Conservation (phyloP, 352 stramenopile species). For the Pythium vanterpoolii region DNA sequence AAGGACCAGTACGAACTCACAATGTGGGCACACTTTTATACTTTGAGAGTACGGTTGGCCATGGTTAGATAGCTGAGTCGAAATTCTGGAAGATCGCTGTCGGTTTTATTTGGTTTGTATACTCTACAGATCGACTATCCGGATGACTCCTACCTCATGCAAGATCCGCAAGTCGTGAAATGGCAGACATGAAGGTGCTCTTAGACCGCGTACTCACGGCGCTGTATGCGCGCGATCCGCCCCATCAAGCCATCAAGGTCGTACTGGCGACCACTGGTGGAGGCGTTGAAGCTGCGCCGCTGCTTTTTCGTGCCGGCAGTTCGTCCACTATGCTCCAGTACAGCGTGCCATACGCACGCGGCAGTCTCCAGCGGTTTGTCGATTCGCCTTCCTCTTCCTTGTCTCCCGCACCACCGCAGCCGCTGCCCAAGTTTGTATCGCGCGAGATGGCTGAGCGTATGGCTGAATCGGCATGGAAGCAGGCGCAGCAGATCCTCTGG, state of each 20-base stretch:
- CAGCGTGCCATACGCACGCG: constrained; percentile 59
- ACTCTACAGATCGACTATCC: constrained; percentile 7
- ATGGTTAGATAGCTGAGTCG: constrained; percentile 1
- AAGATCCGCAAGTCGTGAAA: no score
- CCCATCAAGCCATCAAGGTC: constrained; percentile 47
- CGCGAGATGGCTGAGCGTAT: constrained; percentile 58
- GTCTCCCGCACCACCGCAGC: not conserved
- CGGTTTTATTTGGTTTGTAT: constrained; percentile 1
- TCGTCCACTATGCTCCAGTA: constrained; percentile 76
- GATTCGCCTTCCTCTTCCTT: not conserved
- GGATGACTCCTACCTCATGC: not conserved
- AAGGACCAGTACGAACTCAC: not conserved
- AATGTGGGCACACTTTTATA: no score
- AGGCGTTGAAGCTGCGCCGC: constrained; percentile 36
- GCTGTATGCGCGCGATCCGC: constrained; percentile 39
- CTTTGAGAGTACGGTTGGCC: not conserved
- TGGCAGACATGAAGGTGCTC: not conserved
- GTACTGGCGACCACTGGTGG: constrained; percentile 56
- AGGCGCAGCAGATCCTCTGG: constrained; percentile 37
- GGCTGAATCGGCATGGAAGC: constrained; percentile 51
- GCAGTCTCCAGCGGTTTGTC: constrained; percentile 55
- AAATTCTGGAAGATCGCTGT: constrained; percentile 17
- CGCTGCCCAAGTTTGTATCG: constrained; percentile 45
- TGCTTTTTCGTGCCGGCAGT: constrained; percentile 51
- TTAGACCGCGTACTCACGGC: constrained; percentile 50